Evolutionary conservation across 2,329 filamentous ascomycete species (phyloP).

Genomic region (Aureobasidium sp.): DNA sequence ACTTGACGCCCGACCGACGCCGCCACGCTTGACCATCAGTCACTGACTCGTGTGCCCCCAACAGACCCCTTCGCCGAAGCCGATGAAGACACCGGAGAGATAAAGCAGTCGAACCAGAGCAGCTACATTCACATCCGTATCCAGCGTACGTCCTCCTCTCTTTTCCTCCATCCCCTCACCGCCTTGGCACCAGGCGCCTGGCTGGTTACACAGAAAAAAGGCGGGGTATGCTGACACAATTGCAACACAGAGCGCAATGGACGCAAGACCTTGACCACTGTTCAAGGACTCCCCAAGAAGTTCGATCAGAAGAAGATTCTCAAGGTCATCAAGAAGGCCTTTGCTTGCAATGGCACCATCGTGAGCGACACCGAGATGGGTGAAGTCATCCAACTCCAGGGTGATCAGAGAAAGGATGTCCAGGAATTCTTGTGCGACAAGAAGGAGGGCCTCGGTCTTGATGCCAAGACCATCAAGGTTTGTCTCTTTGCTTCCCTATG

Average conservation of each 20-base stretch:
- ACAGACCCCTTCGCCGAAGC: constrained; percentile 99
- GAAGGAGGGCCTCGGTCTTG: constrained; percentile 87
- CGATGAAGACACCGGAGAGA: constrained; percentile 97
- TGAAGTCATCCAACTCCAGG: constrained; percentile 99
- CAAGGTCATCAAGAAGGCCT: constrained; percentile 99
- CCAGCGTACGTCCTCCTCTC: constrained; percentile 63
- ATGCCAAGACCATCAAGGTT: constrained; percentile 96
- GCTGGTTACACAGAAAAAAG: neutral
- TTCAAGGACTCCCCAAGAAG: constrained; percentile 97
- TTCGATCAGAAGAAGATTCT: constrained; percentile 99
- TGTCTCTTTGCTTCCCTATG: neutral
- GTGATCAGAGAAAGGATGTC: constrained; percentile 98
- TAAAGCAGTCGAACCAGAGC: constrained; percentile 75
- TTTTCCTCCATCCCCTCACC: neutral
- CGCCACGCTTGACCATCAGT: constrained; percentile 8
- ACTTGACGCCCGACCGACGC: neutral
- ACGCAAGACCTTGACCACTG: constrained; percentile 99
- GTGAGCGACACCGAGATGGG: constrained; percentile 94
- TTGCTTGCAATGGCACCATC: constrained; percentile 99
- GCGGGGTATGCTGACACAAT: constrained; percentile 32
- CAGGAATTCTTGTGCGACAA: constrained; percentile 96
- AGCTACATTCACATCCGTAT: constrained; percentile 99
- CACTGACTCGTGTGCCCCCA: constrained; percentile 11
- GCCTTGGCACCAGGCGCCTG: neutral
- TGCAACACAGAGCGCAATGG: constrained; percentile 85